A percentile compares a stretch with the other conserved stretches of the same genome.
Evolutionary conservation across 2,329 filamentous ascomycete genomes (phyloP).

Genomic region (Xylariomycetidae sp.): DNA sequence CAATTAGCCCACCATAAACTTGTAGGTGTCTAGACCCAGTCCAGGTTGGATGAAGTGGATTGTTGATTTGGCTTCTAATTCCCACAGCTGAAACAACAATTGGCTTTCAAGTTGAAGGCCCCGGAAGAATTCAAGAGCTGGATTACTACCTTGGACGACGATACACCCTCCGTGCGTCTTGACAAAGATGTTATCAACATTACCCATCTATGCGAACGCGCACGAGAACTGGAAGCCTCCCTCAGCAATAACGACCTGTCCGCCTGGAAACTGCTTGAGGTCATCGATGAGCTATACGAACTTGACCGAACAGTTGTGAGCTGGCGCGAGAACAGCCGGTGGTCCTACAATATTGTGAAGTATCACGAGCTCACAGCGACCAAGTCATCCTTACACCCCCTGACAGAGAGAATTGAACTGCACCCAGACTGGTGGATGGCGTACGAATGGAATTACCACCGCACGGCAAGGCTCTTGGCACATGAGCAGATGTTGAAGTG

Average conservation of each 20-base stretch:
- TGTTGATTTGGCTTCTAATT: conserved; percentile 1
- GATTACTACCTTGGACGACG: conserved; percentile 26
- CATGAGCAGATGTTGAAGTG: conserved; percentile 29
- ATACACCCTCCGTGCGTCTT: conserved; percentile 18
- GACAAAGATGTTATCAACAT: conserved; percentile 25
- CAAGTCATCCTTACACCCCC: conserved; percentile 3
- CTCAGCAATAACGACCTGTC: conserved; percentile 7
- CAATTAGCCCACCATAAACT: conserved; percentile 33
- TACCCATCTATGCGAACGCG: conserved; percentile 24
- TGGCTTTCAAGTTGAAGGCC: conserved; percentile 22
- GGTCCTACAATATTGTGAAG: conserved; percentile 24
- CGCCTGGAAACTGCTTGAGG: conserved; percentile 11
- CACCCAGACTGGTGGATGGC: conserved; percentile 34
- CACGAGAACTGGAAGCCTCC: conserved; percentile 19
- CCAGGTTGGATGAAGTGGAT: not conserved
- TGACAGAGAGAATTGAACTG: conserved; percentile 24
- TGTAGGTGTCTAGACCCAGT: conserved; percentile 4
- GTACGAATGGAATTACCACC: conserved; percentile 36
- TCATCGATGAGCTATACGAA: conserved; percentile 25
- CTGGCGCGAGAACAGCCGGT: conserved; percentile 28
- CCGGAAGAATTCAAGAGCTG: conserved; percentile 23
- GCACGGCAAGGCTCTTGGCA: conserved; percentile 31
- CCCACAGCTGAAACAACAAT: conserved; percentile 30
- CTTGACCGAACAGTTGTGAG: conserved; percentile 24
- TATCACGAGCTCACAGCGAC: conserved; percentile 13